Base-by-base conservation (phyloP, 1,139 yeast species). In the Kodamaea plutei region DNA sequence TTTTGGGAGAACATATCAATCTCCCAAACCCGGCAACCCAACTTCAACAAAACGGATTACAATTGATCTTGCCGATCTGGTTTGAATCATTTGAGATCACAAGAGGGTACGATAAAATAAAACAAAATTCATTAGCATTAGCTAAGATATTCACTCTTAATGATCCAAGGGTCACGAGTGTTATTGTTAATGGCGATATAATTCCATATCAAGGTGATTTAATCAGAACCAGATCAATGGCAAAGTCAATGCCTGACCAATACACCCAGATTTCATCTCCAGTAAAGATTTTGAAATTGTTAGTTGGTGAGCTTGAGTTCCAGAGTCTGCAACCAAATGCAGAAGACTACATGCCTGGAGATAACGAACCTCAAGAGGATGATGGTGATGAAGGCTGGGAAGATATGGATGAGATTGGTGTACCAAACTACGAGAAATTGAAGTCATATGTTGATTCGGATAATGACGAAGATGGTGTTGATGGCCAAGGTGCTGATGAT, bases 201-300 rank as follows among this genome's bases (percentile, higher is more conserved):
- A 66, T 83, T 13, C 82, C 84, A 1, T 73, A 78, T 40, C 64
- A 76, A 17, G 71, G 73, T 1, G 76, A 76, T 34, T 50, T 76
- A 20, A 88, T 89, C 25, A 60, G 87, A 6, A 91, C 97, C 0
- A 69, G 98, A 45, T 85, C 96, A 0, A 83, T 79, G 79, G 77
- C 94, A 2, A 77, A 74, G 43, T 57, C 64, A n/a, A 68, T 75
- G 71, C 83, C 84, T 0, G 73, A 78, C 31, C 58, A 64, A 40
- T 83, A 68, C 44, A 76, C 85, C 0, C 78, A 71, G 46, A 68
- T 87, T 2, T 65, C 89, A 0, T 85, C 88, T 0, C 71, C 82
- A 10, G 67, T 71, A 26, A 88, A 87, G 50, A 85, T 89, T 22
- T 52, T 88, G 33, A 83, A 82, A 48, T 61, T 88, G 15, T 66